These are phyloP conservation scores for Licmophora abbreviata DNA, from an alignment of 108 stramenopile species.

Conservation along the genomic window DNA sequence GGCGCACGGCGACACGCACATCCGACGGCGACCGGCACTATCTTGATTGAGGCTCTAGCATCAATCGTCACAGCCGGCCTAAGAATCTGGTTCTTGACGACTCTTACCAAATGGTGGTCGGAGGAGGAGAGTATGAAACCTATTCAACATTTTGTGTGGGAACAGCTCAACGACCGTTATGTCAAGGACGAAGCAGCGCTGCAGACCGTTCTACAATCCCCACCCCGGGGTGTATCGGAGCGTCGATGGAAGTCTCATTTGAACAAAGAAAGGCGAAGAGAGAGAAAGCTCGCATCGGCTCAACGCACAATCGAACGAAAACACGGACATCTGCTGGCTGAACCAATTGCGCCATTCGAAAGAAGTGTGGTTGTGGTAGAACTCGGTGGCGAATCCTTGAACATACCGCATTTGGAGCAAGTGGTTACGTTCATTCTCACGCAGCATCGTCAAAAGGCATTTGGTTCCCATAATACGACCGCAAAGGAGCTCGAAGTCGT, in stretches of 20 bases:
- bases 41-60: no score
- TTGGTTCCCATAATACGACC: conserved; percentile 22
- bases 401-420: conserved; percentile 49
- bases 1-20: no score
- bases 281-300: not conserved
- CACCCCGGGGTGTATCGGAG: conserved; percentile 38
- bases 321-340: not conserved
- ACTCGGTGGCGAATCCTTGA: conserved; percentile 35
- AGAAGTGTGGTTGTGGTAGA: conserved; percentile 63
- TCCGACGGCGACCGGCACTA: no score
- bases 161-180: conserved; percentile 75
- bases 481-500: conserved; percentile 48
- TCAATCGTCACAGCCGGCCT: conserved; percentile 1
- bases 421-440: conserved; percentile 56
- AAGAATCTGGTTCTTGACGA: conserved; percentile 6
- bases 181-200: conserved; percentile 49
- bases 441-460: conserved; percentile 41
- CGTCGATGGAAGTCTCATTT: conserved; percentile 5
- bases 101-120: conserved; percentile 7
- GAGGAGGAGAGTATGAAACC: conserved; percentile 45
- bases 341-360: conserved; percentile 37
- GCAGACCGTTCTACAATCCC: conserved; percentile 26
- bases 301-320: not conserved
- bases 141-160: conserved; percentile 71
- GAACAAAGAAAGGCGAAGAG: conserved; percentile 2